A percentile compares a stretch with the other conserved stretches of the same genome.
Evolutionary conservation across 371 early-diverging fungal genomes (phyloP).

Genomic region (Quaeritorhiza haematococci): DNA sequence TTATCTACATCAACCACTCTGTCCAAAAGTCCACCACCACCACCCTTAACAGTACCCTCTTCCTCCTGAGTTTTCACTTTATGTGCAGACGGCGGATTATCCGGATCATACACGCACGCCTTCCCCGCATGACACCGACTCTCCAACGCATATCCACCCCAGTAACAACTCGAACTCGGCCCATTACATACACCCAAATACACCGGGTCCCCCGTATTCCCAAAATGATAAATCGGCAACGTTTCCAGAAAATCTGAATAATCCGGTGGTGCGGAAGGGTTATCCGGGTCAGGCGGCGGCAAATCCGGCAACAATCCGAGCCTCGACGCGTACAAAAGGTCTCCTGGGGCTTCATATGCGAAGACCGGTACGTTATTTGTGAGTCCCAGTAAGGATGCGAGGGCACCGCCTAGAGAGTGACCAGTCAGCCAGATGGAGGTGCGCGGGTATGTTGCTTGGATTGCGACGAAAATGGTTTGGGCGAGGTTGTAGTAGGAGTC

Average conservation of each 20-base stretch:
- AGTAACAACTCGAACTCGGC: slow-evolving; percentile 73
- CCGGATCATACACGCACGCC: slow-evolving; percentile 33
- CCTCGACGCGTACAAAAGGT: slow-evolving; percentile 69
- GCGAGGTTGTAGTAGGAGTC: slow-evolving; percentile 21
- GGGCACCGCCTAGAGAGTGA: slow-evolving; percentile 89
- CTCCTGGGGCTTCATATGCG: slow-evolving; percentile 87
- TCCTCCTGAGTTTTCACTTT: not conserved
- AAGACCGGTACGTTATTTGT: slow-evolving; percentile 84
- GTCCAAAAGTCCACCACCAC: slow-evolving; percentile 47
- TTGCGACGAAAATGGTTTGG: slow-evolving; percentile 12
- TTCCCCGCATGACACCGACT: slow-evolving; percentile 47
- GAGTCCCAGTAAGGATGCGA: slow-evolving; percentile 75
- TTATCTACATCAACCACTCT: slow-evolving; percentile 32
- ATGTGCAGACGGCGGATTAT: slow-evolving; percentile 4
- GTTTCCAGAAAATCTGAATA: slow-evolving; percentile 33
- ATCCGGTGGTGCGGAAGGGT: slow-evolving; percentile 8
- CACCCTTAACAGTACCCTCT: not conserved
- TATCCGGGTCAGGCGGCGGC: slow-evolving; percentile 6
- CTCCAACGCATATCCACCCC: slow-evolving; percentile 88
- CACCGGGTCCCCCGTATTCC: slow-evolving; percentile 90
- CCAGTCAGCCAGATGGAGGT: slow-evolving; percentile 84
- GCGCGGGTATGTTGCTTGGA: slow-evolving; percentile 15
- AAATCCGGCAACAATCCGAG: slow-evolving; percentile 64
- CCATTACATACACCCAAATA: slow-evolving; percentile 86
- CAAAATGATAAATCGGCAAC: slow-evolving; percentile 85